These are phyloP conservation scores for Cladobotryum mycophilum DNA, from an alignment of 2,329 filamentous ascomycete genomes.

Conservation along the genomic window DNA sequence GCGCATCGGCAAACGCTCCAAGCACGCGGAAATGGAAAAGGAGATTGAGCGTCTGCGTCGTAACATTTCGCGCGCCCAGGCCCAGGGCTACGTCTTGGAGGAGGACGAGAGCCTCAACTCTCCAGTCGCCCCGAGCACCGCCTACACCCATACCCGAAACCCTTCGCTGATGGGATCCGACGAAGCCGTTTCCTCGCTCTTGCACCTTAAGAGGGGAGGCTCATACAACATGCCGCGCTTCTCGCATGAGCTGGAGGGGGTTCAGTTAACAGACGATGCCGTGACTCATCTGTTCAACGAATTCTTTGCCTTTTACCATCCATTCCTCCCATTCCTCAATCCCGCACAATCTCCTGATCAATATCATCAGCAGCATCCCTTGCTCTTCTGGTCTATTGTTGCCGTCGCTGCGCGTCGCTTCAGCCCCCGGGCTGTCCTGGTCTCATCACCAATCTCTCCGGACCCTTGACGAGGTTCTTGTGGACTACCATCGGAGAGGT, in stretches of 20 bases:
- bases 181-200: slow-evolving; percentile 59
- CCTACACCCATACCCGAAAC: slow-evolving; percentile 55
- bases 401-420: slow-evolving; percentile 70
- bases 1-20: slow-evolving; percentile 72
- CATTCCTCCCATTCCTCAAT: slow-evolving; percentile 70
- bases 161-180: slow-evolving; percentile 61
- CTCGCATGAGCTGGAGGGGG: slow-evolving; percentile 55
- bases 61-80: slow-evolving; percentile 53
- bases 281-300: slow-evolving; percentile 63
- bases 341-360: slow-evolving; percentile 60
- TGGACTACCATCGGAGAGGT: slow-evolving; percentile 74
- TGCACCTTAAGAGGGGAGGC: slow-evolving; percentile 60
- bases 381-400: slow-evolving; percentile 82
- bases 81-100: slow-evolving; percentile 51
- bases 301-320: slow-evolving; percentile 71
- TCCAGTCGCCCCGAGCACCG: slow-evolving; percentile 46
- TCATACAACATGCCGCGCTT: slow-evolving; percentile 55
- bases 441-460: slow-evolving; percentile 61
- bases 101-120: slow-evolving; percentile 54
- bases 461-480: slow-evolving; percentile 62
- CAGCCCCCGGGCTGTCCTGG: slow-evolving; percentile 48
- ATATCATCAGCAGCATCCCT: slow-evolving; percentile 69
- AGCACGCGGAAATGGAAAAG: slow-evolving; percentile 81
- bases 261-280: slow-evolving; percentile 58
- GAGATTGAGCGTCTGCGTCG: slow-evolving; percentile 66